Base-by-base conservation (phyloP, 2,329 filamentous ascomycete species). In the Microdochium paspali region DNA sequence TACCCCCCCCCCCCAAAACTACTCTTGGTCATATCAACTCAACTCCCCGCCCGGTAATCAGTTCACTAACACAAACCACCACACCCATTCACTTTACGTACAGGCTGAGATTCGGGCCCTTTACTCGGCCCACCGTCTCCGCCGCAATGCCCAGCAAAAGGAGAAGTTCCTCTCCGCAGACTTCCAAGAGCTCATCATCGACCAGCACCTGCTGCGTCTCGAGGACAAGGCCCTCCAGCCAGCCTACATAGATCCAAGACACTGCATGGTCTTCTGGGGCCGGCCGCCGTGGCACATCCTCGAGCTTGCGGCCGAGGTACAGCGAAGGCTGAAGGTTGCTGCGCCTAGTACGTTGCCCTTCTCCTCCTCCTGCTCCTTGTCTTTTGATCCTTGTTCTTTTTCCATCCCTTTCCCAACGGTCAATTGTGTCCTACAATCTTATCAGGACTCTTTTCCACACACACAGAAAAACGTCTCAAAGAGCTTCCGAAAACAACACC, bases 261-360 rank as follows among this genome's bases (percentile, higher is more conserved):
- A 95, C 58, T 94, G 90, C 61, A 72, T 96, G 10, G 87, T 90
- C 1, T 83, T 96, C 60, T 96, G 90, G 89, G 88, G 87, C 3
- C 76, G 90, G 6, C 91, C 91, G 15, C 86, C 90, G 1, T 67
- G 79, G 43, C 80, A 84, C 54, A 72, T 96, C 18, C 72, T 84
- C 43, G 67, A 75, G 20, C 67, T 97, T 49, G 80, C 91, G 2
- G 66, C 69, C 2, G 74, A 76, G 48, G 67, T 96, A 25, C 91
- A 96, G 64, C 64, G 73, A 45, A 74, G 79, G 57, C 69, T 94
- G 44, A 70, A 73, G 48, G 66, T 72, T 20, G 74, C 79, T 20
- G 83, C 84, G 13, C 86, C 88, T 30, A 77, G 89, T 93, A 70
- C 62, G 83, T 71, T 21, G 42, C 18, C 21, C 15, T 44, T 24